Percentiles rank a stretch among this genome's conserved stretches.
phyloP scores from a whole-genome alignment of 805 yeast genomes.

The Candida germanica region DNA sequence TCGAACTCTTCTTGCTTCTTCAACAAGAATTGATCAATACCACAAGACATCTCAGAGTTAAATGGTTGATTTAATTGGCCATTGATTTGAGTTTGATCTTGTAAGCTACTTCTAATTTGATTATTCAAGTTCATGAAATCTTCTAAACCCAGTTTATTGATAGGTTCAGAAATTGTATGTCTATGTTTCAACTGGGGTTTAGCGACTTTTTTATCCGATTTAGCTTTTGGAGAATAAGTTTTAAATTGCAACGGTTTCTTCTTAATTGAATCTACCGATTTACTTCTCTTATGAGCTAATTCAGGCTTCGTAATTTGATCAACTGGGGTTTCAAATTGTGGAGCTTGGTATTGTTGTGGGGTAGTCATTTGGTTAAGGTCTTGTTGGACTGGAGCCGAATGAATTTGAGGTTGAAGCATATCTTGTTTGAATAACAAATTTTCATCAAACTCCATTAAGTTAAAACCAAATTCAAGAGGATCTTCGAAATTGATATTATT shows the following conservation, averaged over 20 bases:
- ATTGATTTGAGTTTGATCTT: conserved; percentile 7
- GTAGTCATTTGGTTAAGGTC: conserved; percentile 2
- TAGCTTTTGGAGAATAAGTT: conserved; percentile 12
- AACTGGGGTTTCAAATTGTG: conserved; percentile 22
- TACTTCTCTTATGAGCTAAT: conserved; percentile 23
- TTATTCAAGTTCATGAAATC: conserved; percentile 27
- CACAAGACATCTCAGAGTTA: conserved; percentile 14
- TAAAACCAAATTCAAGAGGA: conserved; percentile 23
- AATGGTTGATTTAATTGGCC: conserved; percentile 9
- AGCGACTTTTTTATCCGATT: conserved; percentile 10
- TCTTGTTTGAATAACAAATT: conserved; percentile 14
- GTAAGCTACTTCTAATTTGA: conserved; percentile 17
- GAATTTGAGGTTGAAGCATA: conserved; percentile 14
- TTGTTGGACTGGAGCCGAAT: conserved; percentile 4
- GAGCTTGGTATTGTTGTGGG: conserved; percentile 21
- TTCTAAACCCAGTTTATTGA: conserved; percentile 19
- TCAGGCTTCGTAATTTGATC: conserved; percentile 14
- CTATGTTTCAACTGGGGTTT: conserved; percentile 18
- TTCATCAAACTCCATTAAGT: conserved; percentile 24
- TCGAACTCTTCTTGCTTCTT: conserved; percentile 28
- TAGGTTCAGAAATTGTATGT: conserved; percentile 23
- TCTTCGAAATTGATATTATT: not conserved
- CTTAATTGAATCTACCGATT: conserved; percentile 20
- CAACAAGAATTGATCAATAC: conserved; percentile 21
- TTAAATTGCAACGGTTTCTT: conserved; percentile 19